phyloP scores from a whole-genome alignment of 2,329 filamentous ascomycete species.

The Colletotrichum echinochloae region DNA sequence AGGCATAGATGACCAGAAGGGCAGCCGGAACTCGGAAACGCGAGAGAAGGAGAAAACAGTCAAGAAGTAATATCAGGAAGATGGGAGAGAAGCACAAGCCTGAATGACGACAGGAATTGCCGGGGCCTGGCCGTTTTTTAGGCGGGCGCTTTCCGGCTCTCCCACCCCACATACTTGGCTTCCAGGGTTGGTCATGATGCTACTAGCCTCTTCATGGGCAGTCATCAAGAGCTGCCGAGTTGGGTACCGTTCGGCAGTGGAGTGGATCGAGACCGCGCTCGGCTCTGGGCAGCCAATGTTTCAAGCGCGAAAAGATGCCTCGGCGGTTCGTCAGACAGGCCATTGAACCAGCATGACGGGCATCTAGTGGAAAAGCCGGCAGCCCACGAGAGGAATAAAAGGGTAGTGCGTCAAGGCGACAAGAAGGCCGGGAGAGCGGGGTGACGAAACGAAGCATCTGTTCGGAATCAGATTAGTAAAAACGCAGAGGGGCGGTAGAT shows the following conservation, averaged over 20 bases:
- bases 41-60: neutral
- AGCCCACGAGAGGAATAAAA: neutral
- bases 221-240: constrained; percentile 12
- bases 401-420: neutral
- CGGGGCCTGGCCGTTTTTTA: constrained; percentile 32
- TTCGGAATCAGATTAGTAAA: constrained; percentile 1
- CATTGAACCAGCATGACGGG: constrained; percentile 1
- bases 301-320: constrained; percentile 32
- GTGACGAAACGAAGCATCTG: constrained; percentile 21
- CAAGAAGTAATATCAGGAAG: constrained; percentile 18
- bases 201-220: constrained; percentile 18
- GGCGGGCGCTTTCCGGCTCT: constrained; percentile 28
- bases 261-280: constrained; percentile 40
- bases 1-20: neutral
- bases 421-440: neutral
- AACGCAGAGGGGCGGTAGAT: constrained; percentile 9
- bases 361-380: neutral
- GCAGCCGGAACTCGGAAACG: neutral
- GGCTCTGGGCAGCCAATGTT: constrained; percentile 34
- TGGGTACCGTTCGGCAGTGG: constrained; percentile 34
- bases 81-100: constrained; percentile 11
- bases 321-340: constrained; percentile 7
- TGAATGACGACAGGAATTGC: constrained; percentile 31
- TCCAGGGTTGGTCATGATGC: constrained; percentile 34
- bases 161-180: constrained; percentile 9